Base-by-base conservation (phyloP, 1,284 basidiomycete species). In the Ganoderma resinaceum region DNA sequence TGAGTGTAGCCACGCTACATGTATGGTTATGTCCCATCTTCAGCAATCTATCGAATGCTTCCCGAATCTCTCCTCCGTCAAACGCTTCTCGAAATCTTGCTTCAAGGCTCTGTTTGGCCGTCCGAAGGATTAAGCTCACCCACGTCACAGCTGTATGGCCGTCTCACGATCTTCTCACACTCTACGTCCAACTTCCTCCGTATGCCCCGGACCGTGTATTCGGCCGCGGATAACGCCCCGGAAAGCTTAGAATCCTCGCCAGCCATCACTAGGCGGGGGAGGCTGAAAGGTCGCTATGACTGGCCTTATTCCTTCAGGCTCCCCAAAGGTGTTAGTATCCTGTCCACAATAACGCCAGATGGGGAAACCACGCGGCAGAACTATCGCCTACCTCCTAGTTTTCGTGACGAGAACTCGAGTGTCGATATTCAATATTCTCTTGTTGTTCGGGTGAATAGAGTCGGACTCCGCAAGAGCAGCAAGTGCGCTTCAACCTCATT, bases 401-500 rank as follows among this genome's bases (percentile, higher is more conserved):
- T 87, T 68, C 81, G 82, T 0, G 85, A 88, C 72, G 75, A 80
- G 35, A 81, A 81, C 3, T 82, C 82, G 61, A 80, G 82, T 5
- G 82, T 80, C 9, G 83, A 84, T 62, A 81, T 89, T 40, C 84
- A 88, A 61, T 89, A 89, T 74, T 81, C 80, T 65, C 71, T 88
- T 14, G 72, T 82, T 3, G 83, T 86, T 18, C 86, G 80, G 0
- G 74, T 88, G 42, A 84, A 82, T 73, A 81, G 85, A 31, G 82
- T 83, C 0, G 76, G 81, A 20, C 72, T 89, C 63, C 70, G 73
- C 35, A 59, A 72, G 18, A 72, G 72, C 60, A 72, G 70, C 72
- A 76, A 72, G 78, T 79, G 64, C 61, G 74, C 29, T 6, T 18
- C 8, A 31, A n/a, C 38, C 35, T 33, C 42, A 23, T 26, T 53